Conservation (phyloP, 2,329 filamentous ascomycete species). For the Colletotrichum tamarilloi region DNA sequence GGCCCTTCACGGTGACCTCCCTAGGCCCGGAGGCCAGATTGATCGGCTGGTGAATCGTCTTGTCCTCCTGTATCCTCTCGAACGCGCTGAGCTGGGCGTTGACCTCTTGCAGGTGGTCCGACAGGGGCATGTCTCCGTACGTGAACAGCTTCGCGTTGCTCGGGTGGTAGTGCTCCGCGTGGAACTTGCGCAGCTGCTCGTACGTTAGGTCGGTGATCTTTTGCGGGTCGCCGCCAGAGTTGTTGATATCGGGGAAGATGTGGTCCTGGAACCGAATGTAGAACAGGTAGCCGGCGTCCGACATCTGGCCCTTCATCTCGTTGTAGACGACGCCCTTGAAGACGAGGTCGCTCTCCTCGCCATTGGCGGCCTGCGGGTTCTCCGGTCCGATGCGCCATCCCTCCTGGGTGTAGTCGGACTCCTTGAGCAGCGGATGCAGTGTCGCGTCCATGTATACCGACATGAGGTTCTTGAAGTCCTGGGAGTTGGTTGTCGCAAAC, state of each 20-base stretch:
- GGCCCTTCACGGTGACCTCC: slow-evolving; percentile 79
- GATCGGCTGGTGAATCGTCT: slow-evolving; percentile 81
- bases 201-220: slow-evolving; percentile 97
- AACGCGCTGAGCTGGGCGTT: slow-evolving; percentile 81
- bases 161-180: slow-evolving; percentile 93
- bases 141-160: slow-evolving; percentile 97
- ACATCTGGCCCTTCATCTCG: slow-evolving; percentile 99
- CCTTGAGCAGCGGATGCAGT: slow-evolving; percentile 86
- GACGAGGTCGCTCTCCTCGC: slow-evolving; percentile 76
- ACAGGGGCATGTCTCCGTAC: slow-evolving; percentile 91
- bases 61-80: slow-evolving; percentile 74
- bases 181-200: slow-evolving; percentile 87
- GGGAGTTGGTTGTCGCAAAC: slow-evolving; percentile 94
- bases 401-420: slow-evolving; percentile 94
- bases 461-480: slow-evolving; percentile 96
- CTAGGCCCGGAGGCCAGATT: slow-evolving; percentile 74
- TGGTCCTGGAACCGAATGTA: slow-evolving; percentile 96
- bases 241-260: slow-evolving; percentile 93
- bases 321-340: slow-evolving; percentile 99
- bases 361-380: slow-evolving; percentile 73
- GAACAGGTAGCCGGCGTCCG: slow-evolving; percentile 94
- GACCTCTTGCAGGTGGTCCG: slow-evolving; percentile 83
- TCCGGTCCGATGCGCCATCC: slow-evolving; percentile 97
- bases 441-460: slow-evolving; percentile 97
- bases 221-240: slow-evolving; percentile 95